phyloP scores from a whole-genome alignment of 1,284 basidiomycete species.

The Ustilago lituana region DNA sequence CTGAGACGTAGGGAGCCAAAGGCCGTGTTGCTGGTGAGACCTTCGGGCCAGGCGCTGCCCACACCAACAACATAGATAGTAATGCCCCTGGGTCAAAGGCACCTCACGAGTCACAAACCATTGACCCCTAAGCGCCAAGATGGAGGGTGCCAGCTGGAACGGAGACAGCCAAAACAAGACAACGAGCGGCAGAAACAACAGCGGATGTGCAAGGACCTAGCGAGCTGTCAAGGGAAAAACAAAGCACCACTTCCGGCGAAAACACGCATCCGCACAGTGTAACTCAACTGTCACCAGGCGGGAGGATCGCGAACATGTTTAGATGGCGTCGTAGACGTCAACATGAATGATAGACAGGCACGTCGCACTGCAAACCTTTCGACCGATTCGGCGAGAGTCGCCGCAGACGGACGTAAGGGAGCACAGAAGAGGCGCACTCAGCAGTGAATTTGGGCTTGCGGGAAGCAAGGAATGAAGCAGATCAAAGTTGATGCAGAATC shows the following conservation, averaged over 20 bases:
- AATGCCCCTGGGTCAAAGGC: background rate
- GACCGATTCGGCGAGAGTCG: no score
- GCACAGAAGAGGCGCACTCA: background rate
- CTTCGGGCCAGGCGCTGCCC: background rate
- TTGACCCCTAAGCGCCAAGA: background rate
- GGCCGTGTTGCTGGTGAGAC: slow-evolving; percentile 4
- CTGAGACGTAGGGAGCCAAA: background rate
- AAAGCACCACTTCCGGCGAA: slow-evolving; percentile 21
- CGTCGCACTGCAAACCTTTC: no score
- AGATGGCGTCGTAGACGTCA: slow-evolving; percentile 6
- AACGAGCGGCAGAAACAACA: no score
- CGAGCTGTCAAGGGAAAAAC: slow-evolving; percentile 14
- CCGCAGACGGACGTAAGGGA: no score
- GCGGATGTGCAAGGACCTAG: no score
- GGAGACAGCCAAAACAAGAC: slow-evolving; percentile 8
- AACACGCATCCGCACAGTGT: slow-evolving; percentile 2
- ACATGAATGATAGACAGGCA: slow-evolving; percentile 12
- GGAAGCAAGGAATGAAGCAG: slow-evolving; percentile 17
- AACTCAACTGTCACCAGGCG: no score
- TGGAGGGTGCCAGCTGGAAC: background rate
- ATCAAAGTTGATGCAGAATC: slow-evolving; percentile 26
- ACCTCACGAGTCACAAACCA: slow-evolving; percentile 1
- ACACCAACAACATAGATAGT: background rate
- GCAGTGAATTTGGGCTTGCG: slow-evolving; percentile 16
- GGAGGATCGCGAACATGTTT: slow-evolving; percentile 7